A percentile compares a stretch with the other conserved stretches of the same genome.
These are phyloP conservation scores for Penicillium digitatum DNA, from an alignment of 2,329 filamentous ascomycete species.

Conservation along the genomic window DNA sequence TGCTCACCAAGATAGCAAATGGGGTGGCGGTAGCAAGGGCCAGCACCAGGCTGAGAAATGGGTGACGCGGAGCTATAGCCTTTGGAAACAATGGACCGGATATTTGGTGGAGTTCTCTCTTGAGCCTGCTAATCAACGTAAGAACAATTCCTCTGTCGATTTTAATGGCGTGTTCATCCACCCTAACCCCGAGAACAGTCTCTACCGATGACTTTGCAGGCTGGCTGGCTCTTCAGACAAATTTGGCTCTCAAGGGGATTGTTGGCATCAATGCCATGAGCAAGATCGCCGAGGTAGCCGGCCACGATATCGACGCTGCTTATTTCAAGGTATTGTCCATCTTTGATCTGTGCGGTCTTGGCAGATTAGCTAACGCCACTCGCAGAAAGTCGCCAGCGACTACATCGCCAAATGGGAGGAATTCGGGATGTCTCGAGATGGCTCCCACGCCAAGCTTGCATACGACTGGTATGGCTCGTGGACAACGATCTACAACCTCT, in stretches of 20 bases:
- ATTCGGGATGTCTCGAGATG: conserved; percentile 65
- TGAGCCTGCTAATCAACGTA: conserved; percentile 67
- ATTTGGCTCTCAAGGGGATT: conserved; percentile 78
- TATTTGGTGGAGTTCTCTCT: conserved; percentile 73
- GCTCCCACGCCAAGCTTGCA: conserved; percentile 69
- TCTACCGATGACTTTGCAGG: conserved; percentile 84
- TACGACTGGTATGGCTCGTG: conserved; percentile 78
- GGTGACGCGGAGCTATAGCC: conserved; percentile 64
- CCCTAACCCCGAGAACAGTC: conserved; percentile 42
- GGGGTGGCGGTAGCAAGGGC: conserved; percentile 55
- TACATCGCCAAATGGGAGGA: conserved; percentile 72
- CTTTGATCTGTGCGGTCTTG: background rate
- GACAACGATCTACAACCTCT: conserved; percentile 83
- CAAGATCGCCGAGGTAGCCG: conserved; percentile 61
- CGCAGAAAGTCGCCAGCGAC: conserved; percentile 54
- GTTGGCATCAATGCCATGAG: conserved; percentile 77
- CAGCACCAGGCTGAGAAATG: conserved; percentile 58
- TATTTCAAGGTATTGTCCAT: conserved; percentile 50
- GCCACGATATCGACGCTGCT: conserved; percentile 53
- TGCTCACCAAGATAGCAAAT: conserved; percentile 58
- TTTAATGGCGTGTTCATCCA: background rate
- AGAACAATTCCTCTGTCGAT: conserved; percentile 17
- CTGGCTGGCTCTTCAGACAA: conserved; percentile 72
- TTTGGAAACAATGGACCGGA: conserved; percentile 73
- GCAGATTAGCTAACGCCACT: conserved; percentile 4